Evolutionary conservation across 768 basidiomycete genomes (phyloP).

Genomic region (Termitomyces sp.): DNA sequence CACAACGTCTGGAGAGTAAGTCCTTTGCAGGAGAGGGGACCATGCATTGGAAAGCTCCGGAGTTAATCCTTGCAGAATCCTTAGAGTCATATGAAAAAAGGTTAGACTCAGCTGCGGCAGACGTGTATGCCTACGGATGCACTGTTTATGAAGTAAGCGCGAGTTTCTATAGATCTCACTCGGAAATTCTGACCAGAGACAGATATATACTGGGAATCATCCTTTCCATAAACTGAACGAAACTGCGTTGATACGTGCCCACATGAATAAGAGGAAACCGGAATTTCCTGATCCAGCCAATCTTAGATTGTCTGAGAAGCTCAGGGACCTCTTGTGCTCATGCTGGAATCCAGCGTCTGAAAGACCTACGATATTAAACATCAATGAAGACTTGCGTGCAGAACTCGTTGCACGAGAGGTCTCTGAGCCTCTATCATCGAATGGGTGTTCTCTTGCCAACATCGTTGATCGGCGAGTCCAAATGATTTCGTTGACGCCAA

Average conservation of each 20-base stretch:
- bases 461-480: not conserved
- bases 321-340: not conserved
- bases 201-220: conserved; percentile 13
- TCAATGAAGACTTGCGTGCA: not conserved
- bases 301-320: not conserved
- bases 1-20: conserved; percentile 8
- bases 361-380: conserved; percentile 2
- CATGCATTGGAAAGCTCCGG: conserved; percentile 7
- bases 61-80: conserved; percentile 2
- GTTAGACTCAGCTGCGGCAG: conserved; percentile 3
- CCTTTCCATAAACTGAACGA: conserved; percentile 1
- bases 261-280: not conserved
- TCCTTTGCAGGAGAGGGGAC: conserved; percentile 5
- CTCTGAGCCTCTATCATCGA: not conserved
- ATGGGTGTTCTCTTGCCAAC: not conserved
- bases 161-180: not conserved
- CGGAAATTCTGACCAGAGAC: not conserved
- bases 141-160: conserved; percentile 9
- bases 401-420: not conserved
- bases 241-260: conserved; percentile 1
- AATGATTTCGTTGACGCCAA: too few relatives aligned
- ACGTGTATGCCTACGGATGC: conserved; percentile 14
- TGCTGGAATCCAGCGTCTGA: conserved; percentile 4
- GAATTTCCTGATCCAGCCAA: not conserved
- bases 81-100: not conserved